These are phyloP conservation scores for Lactifluus echinatus DNA, from an alignment of 768 basidiomycete species.

Conservation along the genomic window DNA sequence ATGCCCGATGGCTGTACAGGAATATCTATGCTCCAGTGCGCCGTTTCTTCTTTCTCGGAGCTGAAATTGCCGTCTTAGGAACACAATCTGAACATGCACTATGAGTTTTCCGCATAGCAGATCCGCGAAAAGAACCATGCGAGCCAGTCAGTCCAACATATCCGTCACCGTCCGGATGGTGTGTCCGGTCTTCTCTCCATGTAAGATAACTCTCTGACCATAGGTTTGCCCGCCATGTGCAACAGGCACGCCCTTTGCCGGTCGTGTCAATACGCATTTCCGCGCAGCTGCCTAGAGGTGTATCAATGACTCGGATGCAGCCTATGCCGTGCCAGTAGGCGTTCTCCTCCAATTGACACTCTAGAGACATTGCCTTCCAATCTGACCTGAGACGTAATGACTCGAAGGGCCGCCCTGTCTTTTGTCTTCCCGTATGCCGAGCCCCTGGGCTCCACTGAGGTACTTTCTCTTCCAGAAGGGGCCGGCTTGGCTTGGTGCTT, in stretches of 20 bases:
- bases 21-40: not conserved
- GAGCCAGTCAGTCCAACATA: not conserved
- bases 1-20: not conserved
- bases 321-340: not conserved
- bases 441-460: not conserved
- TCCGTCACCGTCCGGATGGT: no score
- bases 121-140: not conserved
- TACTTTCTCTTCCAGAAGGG: not conserved
- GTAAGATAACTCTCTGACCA: not conserved
- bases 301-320: not conserved
- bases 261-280: not conserved
- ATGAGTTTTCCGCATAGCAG: not conserved
- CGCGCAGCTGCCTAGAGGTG: not conserved
- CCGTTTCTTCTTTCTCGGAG: not conserved
- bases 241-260: not conserved
- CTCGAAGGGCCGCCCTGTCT: not conserved
- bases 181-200: not conserved
- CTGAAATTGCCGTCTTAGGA: not conserved
- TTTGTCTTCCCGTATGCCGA: constrained; percentile 5
- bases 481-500: not conserved
- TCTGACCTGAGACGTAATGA: constrained; percentile 13
- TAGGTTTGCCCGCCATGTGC: not conserved
- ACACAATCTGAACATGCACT: not conserved
- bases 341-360: not conserved
- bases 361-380: not conserved